phyloP scores from a whole-genome alignment of 345 rosid species.

The Eucalyptus curtisii region DNA sequence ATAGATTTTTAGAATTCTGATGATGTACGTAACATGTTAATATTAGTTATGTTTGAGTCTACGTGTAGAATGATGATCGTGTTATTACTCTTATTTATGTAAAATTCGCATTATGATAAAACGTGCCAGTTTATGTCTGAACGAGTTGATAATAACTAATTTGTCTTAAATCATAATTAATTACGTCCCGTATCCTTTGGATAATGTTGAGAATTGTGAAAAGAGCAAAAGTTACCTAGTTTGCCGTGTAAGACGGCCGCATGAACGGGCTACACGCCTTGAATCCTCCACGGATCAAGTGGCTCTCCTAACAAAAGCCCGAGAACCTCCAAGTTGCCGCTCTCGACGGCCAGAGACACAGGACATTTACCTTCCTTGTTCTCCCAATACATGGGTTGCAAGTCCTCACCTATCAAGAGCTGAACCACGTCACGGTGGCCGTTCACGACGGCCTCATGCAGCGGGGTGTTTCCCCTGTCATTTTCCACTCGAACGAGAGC shows the following conservation, averaged over 20 bases:
- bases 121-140: not conserved
- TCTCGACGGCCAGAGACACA: not conserved
- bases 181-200: not conserved
- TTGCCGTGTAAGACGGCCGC: not conserved
- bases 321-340: not conserved
- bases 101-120: not conserved
- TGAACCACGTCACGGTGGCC: not conserved
- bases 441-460: not conserved
- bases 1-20: not conserved
- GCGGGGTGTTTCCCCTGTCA: not conserved
- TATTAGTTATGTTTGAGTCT: not conserved
- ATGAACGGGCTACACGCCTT: not conserved
- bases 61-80: not conserved
- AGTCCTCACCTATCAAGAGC: not conserved
- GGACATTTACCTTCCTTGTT: not conserved
- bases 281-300: not conserved
- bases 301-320: not conserved
- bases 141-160: not conserved
- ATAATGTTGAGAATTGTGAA: not conserved
- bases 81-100: not conserved
- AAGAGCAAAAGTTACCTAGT: not conserved
- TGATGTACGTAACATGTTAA: not conserved
- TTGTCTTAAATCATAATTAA: not conserved
- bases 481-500: not conserved
- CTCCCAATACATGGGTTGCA: not conserved